These are phyloP conservation scores for Phytophthora pisi DNA, from an alignment of 352 stramenopile genomes.

Conservation along the genomic window DNA sequence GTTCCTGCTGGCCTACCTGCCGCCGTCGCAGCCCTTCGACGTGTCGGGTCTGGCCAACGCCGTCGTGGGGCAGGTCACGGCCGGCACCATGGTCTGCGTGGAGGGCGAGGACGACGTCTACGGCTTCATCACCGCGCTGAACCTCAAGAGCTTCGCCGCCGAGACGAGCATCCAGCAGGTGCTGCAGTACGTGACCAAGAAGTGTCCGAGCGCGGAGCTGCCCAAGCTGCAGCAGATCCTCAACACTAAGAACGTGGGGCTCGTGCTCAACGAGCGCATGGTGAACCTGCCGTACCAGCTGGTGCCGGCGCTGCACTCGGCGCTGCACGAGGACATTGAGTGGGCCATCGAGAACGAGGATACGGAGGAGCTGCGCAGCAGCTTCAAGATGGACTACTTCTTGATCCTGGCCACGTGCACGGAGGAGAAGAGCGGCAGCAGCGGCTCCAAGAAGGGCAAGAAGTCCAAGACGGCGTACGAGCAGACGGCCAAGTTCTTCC, in stretches of 20 bases:
- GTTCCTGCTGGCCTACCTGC: conserved; percentile 78
- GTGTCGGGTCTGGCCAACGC: conserved; percentile 81
- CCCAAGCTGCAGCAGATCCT: conserved; percentile 69
- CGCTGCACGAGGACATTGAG: conserved; percentile 86
- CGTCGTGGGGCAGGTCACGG: conserved; percentile 74
- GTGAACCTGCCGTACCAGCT: conserved; percentile 89
- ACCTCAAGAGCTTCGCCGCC: conserved; percentile 55
- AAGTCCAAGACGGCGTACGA: conserved; percentile 79
- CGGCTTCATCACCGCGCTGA: conserved; percentile 86
- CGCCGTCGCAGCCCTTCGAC: conserved; percentile 77
- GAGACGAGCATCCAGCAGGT: conserved; percentile 76
- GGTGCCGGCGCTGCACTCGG: conserved; percentile 77
- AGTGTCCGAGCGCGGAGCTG: conserved; percentile 57
- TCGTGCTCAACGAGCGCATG: conserved; percentile 87
- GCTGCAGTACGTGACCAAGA: conserved; percentile 78
- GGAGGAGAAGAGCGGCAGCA: conserved; percentile 52
- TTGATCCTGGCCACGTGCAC: conserved; percentile 74
- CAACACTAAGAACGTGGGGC: conserved; percentile 56
- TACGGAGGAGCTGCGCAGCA: conserved; percentile 60
- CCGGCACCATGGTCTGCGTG: conserved; percentile 82
- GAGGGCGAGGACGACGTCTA: conserved; percentile 84
- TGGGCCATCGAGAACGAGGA: conserved; percentile 83
- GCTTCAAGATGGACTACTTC: conserved; percentile 87
- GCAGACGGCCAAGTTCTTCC: conserved; percentile 74
- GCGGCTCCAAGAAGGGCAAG: conserved; percentile 59